Percentiles rank a stretch among this genome's conserved stretches.
phyloP scores from a whole-genome alignment of 345 rosid species.

The Populus nigra region DNA sequence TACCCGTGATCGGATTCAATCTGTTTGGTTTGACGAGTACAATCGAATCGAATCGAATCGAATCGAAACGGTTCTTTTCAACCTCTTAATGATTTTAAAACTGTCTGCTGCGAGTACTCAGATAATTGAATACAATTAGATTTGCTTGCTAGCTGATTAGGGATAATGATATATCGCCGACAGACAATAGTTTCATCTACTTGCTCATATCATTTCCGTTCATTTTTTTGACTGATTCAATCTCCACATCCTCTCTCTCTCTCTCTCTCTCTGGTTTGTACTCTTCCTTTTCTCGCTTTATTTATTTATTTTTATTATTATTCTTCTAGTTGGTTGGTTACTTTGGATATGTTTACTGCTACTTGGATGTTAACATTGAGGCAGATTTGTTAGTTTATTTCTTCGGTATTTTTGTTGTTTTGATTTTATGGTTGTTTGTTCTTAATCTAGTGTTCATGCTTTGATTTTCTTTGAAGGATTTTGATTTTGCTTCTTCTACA shows the following conservation, averaged over 20 bases:
- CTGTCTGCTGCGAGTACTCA: background rate
- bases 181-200: background rate
- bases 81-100: too few relatives aligned
- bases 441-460: background rate
- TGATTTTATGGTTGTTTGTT: background rate
- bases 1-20: background rate
- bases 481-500: background rate
- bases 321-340: background rate
- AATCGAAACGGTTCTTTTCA: background rate
- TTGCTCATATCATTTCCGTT: background rate
- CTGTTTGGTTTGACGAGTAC: background rate
- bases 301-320: background rate
- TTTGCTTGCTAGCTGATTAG: background rate
- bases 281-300: background rate
- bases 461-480: background rate
- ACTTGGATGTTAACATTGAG: background rate
- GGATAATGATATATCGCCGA: background rate
- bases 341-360: background rate
- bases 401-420: background rate
- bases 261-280: slow-evolving; percentile 1
- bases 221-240: background rate
- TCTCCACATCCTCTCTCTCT: background rate
- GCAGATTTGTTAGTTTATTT: background rate
- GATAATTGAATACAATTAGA: background rate
- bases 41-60: background rate